Percentiles rank a stretch among this genome's conserved stretches.
phyloP scores from a whole-genome alignment of 164 flowering plant genomes.

The Brasenia schreberi region DNA sequence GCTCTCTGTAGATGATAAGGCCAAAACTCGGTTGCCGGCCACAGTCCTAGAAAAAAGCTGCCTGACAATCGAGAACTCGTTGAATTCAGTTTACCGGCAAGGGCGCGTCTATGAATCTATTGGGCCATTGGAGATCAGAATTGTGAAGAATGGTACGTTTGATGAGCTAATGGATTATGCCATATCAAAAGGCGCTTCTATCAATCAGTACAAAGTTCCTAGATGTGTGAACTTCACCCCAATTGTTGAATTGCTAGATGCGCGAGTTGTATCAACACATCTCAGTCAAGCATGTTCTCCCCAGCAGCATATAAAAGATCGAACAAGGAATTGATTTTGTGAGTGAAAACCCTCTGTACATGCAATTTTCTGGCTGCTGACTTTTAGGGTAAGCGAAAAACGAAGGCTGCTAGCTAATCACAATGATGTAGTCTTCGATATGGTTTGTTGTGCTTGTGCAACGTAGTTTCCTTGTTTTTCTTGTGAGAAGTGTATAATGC shows the following conservation, averaged over 20 bases:
- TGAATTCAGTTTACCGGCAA: slow-evolving; percentile 71
- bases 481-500: too few species aligned
- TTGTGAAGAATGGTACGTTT: slow-evolving; percentile 57
- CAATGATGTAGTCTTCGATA: too few species aligned
- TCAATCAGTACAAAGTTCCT: slow-evolving; percentile 73
- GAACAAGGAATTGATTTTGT: too few species aligned
- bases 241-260: slow-evolving; percentile 54
- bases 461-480: too few species aligned
- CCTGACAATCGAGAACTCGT: slow-evolving; percentile 58
- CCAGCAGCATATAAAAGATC: too few species aligned
- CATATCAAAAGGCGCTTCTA: slow-evolving; percentile 67
- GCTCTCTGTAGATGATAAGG: slow-evolving; percentile 25
- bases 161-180: slow-evolving; percentile 88
- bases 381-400: too few species aligned
- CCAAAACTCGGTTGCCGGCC: slow-evolving; percentile 12
- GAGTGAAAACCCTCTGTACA: too few species aligned
- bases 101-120: slow-evolving; percentile 53
- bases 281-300: slow-evolving; percentile 67
- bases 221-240: slow-evolving; percentile 67
- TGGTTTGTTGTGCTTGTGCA: too few species aligned
- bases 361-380: too few species aligned
- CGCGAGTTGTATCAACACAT: slow-evolving; percentile 40
- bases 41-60: slow-evolving; percentile 42
- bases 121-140: slow-evolving; percentile 65
- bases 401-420: too few species aligned